Conservation (phyloP, 2,329 filamentous ascomycete genomes). For the Colletotrichum sansevieriae region DNA sequence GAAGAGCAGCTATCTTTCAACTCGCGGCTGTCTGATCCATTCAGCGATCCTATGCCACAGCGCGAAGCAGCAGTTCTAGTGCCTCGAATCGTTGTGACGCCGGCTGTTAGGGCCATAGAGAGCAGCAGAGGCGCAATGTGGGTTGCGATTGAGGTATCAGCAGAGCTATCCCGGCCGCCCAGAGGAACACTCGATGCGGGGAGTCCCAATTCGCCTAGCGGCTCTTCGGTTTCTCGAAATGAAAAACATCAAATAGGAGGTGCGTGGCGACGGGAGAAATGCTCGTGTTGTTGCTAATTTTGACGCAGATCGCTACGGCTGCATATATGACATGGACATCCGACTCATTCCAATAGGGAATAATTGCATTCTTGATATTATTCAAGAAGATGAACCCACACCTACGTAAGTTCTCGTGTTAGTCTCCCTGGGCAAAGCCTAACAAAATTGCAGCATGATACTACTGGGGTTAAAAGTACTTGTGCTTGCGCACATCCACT, state of each 20-base stretch:
- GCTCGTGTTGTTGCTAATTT: slow-evolving; percentile 2
- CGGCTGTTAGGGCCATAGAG: slow-evolving; percentile 54
- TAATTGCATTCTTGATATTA: slow-evolving; percentile 54
- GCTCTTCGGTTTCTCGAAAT: background rate
- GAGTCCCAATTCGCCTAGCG: background rate
- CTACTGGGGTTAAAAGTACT: slow-evolving; percentile 60
- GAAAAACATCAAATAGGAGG: slow-evolving; percentile 6
- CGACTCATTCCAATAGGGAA: slow-evolving; percentile 59
- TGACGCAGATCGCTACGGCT: slow-evolving; percentile 51
- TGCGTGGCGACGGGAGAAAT: background rate
- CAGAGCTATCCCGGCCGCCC: slow-evolving; percentile 50
- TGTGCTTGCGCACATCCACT: slow-evolving; percentile 61
- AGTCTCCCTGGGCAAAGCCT: background rate
- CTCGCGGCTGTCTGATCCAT: background rate
- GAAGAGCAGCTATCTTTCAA: background rate
- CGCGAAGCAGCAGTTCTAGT: slow-evolving; percentile 50
- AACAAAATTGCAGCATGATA: slow-evolving; percentile 52
- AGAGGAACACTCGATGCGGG: background rate
- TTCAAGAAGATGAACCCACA: slow-evolving; percentile 59
- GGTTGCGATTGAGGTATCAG: slow-evolving; percentile 63
- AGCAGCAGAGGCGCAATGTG: slow-evolving; percentile 55
- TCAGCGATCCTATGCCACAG: background rate
- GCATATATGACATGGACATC: slow-evolving; percentile 62
- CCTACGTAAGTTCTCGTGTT: slow-evolving; percentile 53
- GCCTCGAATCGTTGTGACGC: slow-evolving; percentile 59